These are phyloP conservation scores for Cruciata laevipes DNA, from an alignment of 257 asterid genomes.

Conservation along the genomic window DNA sequence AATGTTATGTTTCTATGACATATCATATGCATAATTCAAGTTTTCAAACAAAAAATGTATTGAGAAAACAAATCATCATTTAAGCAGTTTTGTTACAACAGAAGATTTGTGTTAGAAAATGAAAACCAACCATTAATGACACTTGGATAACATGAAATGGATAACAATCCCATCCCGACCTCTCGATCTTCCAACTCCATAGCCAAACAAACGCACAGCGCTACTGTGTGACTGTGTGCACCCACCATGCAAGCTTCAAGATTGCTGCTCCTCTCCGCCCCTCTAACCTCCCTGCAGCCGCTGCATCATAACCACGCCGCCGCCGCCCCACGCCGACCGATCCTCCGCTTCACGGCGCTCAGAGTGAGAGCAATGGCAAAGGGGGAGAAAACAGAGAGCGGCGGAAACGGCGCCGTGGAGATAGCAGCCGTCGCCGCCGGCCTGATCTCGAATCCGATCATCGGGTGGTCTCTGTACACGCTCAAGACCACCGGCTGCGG, in stretches of 20 bases:
- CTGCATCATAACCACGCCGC: background rate
- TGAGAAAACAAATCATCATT: too few relatives aligned
- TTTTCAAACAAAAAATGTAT: too few relatives aligned
- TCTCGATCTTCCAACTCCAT: background rate
- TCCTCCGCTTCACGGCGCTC: background rate
- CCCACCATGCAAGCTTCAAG: conserved; percentile 15
- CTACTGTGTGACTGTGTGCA: background rate
- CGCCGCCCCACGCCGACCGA: background rate
- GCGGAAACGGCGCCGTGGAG: conserved; percentile 29
- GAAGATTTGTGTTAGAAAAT: too few relatives aligned
- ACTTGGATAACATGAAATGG: background rate
- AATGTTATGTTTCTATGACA: too few relatives aligned
- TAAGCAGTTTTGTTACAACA: too few relatives aligned
- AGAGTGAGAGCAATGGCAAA: conserved; percentile 47
- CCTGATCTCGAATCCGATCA: conserved; percentile 57
- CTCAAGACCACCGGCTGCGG: conserved; percentile 89
- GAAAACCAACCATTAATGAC: background rate
- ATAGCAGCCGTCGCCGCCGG: conserved; percentile 48
- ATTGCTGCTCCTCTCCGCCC: conserved; percentile 21
- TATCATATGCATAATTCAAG: too few relatives aligned
- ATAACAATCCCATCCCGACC: background rate
- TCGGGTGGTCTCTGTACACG: conserved; percentile 89
- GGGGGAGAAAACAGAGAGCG: conserved; percentile 35
- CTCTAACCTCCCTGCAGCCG: conserved; percentile 9
- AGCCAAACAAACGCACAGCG: background rate